Conservation (phyloP, 495 filamentous ascomycete species). For the Xylaria flabelliformis region DNA sequence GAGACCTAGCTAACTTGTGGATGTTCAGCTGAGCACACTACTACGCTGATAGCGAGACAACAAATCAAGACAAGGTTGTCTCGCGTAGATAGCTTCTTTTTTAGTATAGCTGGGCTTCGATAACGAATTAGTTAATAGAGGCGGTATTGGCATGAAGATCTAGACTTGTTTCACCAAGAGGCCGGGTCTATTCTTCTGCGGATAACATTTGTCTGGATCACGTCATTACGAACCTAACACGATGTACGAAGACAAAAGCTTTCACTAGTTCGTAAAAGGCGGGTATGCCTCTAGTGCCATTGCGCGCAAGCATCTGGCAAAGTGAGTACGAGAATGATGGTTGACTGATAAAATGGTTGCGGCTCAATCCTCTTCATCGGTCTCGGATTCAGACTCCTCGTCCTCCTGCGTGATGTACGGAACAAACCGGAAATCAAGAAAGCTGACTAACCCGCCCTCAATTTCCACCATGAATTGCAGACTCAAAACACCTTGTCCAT, state of each 20-base stretch:
- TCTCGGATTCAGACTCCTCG: slow-evolving; percentile 48
- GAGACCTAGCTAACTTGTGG: neutral
- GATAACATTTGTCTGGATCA: neutral
- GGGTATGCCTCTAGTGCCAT: neutral
- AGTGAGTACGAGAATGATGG: neutral
- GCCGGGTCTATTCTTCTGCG: neutral
- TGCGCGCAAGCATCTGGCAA: neutral
- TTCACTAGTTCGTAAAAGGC: neutral
- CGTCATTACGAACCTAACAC: neutral
- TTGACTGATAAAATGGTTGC: neutral
- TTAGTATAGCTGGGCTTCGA: neutral
- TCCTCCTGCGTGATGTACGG: slow-evolving; percentile 50
- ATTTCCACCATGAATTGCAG: slow-evolving; percentile 96
- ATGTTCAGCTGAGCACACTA: slow-evolving; percentile 9
- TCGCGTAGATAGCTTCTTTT: neutral
- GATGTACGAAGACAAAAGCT: neutral
- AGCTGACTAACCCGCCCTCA: slow-evolving; percentile 55
- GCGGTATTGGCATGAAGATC: neutral
- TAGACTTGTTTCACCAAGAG: neutral
- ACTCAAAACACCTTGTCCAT: slow-evolving; percentile 87
- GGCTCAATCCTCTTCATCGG: slow-evolving; percentile 35
- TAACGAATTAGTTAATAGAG: neutral
- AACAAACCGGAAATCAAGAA: slow-evolving; percentile 59
- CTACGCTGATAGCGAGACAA: slow-evolving; percentile 8
- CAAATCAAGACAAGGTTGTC: neutral